phyloP scores from a whole-genome alignment of 768 basidiomycete genomes.

The Scleroderma citrinum region DNA sequence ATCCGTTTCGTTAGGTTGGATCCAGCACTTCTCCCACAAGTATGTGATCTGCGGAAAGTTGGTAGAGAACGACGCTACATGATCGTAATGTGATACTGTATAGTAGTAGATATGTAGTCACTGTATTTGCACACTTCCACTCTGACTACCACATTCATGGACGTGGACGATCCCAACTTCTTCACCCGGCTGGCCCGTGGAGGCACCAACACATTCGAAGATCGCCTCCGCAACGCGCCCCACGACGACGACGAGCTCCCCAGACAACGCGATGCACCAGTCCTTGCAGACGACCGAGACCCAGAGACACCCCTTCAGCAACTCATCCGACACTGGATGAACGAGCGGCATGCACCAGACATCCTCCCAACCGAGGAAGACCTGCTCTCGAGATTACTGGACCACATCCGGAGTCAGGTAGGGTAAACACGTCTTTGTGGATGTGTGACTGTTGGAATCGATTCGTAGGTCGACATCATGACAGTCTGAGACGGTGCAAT shows the following conservation, averaged over 20 bases:
- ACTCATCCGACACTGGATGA: constrained; percentile 79
- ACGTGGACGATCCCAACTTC: constrained; percentile 24
- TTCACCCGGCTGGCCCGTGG: constrained; percentile 20
- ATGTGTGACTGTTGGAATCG: not conserved
- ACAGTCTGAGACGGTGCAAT: constrained; percentile 74
- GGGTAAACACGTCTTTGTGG: constrained; percentile 16
- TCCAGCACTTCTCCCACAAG: constrained; percentile 89
- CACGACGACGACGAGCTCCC: constrained; percentile 29
- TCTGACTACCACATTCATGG: no score
- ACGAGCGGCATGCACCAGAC: constrained; percentile 79
- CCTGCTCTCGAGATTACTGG: constrained; percentile 58
- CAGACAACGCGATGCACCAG: constrained; percentile 24
- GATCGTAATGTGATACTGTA: no score
- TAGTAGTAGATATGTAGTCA: no score
- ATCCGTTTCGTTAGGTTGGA: constrained; percentile 57
- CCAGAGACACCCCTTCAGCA: constrained; percentile 59
- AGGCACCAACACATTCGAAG: constrained; percentile 20
- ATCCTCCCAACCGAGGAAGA: constrained; percentile 69
- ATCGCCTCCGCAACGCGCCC: constrained; percentile 34
- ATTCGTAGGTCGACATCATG: constrained; percentile 1
- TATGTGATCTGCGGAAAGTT: constrained; percentile 88
- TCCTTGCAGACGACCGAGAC: constrained; percentile 27
- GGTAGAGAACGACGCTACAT: constrained; percentile 66
- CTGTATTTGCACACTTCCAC: no score
- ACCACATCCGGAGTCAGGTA: constrained; percentile 82